Percentiles rank a stretch among this genome's conserved stretches.
Conservation (phyloP, 306 rosid species). For the Prunus fruticosa region DNA sequence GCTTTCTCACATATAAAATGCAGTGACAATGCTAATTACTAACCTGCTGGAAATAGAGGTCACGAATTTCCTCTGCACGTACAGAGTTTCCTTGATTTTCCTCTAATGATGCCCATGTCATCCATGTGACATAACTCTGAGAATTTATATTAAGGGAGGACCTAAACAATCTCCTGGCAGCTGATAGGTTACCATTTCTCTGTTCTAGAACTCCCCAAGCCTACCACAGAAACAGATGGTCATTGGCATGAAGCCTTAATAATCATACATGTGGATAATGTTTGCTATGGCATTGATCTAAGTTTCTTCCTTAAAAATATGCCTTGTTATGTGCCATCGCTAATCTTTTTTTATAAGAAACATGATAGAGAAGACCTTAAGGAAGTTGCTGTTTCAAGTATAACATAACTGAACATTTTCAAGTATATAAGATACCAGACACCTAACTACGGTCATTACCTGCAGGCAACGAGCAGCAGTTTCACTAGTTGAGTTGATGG, state of each 20-base stretch:
- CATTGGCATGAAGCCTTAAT: neutral
- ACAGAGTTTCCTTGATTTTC: slow-evolving; percentile 87
- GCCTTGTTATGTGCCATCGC: neutral
- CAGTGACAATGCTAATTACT: slow-evolving; percentile 10
- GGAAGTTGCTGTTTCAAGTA: neutral
- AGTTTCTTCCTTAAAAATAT: neutral
- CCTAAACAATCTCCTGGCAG: slow-evolving; percentile 82
- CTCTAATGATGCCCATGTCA: slow-evolving; percentile 97
- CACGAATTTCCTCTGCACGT: slow-evolving; percentile 92
- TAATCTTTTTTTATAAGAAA: neutral
- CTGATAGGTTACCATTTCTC: slow-evolving; percentile 67
- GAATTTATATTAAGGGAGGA: slow-evolving; percentile 80
- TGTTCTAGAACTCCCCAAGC: slow-evolving; percentile 99
- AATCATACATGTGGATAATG: neutral
- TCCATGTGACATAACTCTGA: slow-evolving; percentile 95
- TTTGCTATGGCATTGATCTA: neutral
- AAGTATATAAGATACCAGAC: neutral
- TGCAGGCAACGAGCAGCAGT: slow-evolving; percentile 97
- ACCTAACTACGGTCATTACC: slow-evolving; percentile 38
- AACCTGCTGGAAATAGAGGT: slow-evolving; percentile 93
- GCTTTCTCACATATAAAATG: neutral
- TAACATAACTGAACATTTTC: neutral
- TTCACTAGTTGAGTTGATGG: slow-evolving; percentile 61
- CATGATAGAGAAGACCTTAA: neutral
- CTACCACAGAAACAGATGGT: slow-evolving; percentile 34